Evolutionary conservation across 2,329 filamentous ascomycete genomes (phyloP).

Genomic region (Colletotrichum sp.): DNA sequence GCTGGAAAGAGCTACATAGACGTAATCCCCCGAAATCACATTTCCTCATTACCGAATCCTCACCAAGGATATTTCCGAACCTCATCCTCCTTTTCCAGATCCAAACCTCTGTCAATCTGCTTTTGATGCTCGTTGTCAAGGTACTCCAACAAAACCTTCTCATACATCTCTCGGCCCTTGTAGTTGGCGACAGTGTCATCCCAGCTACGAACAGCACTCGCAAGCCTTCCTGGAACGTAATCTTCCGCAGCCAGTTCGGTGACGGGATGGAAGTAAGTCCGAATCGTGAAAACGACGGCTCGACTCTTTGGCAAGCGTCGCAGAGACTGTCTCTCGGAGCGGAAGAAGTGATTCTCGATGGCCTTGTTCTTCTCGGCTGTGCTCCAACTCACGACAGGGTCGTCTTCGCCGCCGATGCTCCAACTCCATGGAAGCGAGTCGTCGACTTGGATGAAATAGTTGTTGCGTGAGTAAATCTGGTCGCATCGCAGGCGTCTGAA

Average conservation of each 20-base stretch:
- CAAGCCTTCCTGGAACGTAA: conserved; percentile 79
- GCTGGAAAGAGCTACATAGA: not conserved
- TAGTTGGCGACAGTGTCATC: conserved; percentile 77
- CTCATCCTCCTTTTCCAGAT: conserved; percentile 65
- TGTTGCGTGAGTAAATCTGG: conserved; percentile 69
- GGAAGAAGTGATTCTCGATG: conserved; percentile 76
- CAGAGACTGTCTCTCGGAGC: conserved; percentile 76
- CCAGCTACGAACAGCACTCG: conserved; percentile 82
- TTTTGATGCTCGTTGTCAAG: conserved; percentile 76
- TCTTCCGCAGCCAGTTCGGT: conserved; percentile 72
- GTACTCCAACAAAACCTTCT: conserved; percentile 75
- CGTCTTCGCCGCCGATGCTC: conserved; percentile 78
- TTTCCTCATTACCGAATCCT: rapidly evolving
- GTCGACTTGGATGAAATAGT: conserved; percentile 90
- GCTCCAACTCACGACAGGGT: conserved; percentile 69
- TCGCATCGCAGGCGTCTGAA: conserved; percentile 75
- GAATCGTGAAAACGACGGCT: conserved; percentile 74
- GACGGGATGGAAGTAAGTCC: conserved; percentile 80
- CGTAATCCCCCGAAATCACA: not conserved
- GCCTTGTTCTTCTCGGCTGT: conserved; percentile 77
- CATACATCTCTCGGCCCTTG: conserved; percentile 79
- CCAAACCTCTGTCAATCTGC: conserved; percentile 72
- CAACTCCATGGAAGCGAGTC: conserved; percentile 76
- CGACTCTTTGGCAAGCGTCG: conserved; percentile 64
- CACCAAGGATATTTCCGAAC: conserved; percentile 66